phyloP scores from a whole-genome alignment of 345 rosid species.

The Citrus maxima region DNA sequence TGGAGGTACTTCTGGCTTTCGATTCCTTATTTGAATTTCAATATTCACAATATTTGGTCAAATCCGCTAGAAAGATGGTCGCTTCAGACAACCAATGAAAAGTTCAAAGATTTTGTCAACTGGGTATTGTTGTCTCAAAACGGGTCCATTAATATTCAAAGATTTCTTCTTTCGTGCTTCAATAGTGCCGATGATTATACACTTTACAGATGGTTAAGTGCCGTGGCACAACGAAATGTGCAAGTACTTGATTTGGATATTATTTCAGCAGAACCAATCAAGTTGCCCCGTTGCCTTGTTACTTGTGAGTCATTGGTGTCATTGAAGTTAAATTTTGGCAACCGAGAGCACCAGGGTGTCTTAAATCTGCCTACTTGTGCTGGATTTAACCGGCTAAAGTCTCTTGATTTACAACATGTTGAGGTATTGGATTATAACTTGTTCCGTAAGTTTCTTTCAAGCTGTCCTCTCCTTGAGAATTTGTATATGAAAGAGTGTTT shows the following conservation, averaged over 20 bases:
- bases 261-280: neutral
- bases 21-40: neutral
- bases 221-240: neutral
- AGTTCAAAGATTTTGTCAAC: neutral
- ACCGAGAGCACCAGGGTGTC: neutral
- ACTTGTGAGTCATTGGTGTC: neutral
- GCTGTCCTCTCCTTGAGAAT: neutral
- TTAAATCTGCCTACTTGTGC: neutral
- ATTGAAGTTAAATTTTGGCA: neutral
- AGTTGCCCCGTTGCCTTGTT: neutral
- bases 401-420: neutral
- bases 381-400: neutral
- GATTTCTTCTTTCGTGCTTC: neutral
- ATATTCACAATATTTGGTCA: neutral
- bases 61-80: neutral
- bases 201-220: neutral
- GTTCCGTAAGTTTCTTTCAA: neutral
- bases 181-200: neutral
- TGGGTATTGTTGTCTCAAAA: neutral
- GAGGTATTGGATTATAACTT: neutral
- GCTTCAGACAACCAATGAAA: fast-evolving
- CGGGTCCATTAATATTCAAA: neutral
- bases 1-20: slow-evolving; percentile 3
- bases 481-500: neutral
- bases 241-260: neutral